phyloP scores from a whole-genome alignment of 768 basidiomycete species.

The Termitomyces sp. region DNA sequence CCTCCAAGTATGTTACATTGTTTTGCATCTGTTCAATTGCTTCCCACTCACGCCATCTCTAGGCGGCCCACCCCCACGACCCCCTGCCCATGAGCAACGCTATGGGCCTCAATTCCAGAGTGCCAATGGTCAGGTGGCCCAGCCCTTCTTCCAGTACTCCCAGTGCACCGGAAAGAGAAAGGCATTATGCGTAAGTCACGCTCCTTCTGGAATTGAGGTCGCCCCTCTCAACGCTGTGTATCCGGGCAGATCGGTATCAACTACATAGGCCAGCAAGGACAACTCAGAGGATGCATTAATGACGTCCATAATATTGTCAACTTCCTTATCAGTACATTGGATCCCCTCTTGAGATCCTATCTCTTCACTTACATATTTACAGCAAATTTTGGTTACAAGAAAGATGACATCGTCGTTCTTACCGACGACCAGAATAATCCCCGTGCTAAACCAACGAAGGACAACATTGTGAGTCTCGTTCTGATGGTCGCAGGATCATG shows the following conservation, averaged over 20 bases:
- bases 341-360: neutral
- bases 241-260: conserved; percentile 78
- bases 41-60: neutral
- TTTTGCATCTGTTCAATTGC: neutral
- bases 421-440: conserved; percentile 70
- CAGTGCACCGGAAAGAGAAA: conserved; percentile 88
- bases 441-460: conserved; percentile 66
- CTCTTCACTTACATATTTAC: neutral
- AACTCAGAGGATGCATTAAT: conserved; percentile 86
- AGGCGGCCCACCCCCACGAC: conserved; percentile 46
- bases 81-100: conserved; percentile 54
- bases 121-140: conserved; percentile 40
- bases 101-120: conserved; percentile 60
- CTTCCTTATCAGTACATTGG: conserved; percentile 69
- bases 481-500: neutral
- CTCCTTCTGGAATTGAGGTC: neutral
- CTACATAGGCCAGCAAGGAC: conserved; percentile 66
- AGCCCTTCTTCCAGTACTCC: conserved; percentile 81
- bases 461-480: conserved; percentile 66
- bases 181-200: conserved; percentile 71
- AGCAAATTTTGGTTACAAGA: conserved; percentile 64
- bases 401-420: conserved; percentile 82
- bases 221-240: neutral
- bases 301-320: conserved; percentile 78
- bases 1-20: conserved; percentile 21